Base-by-base conservation (phyloP, 345 rosid genomes). In the Euphorbia lathyris region DNA sequence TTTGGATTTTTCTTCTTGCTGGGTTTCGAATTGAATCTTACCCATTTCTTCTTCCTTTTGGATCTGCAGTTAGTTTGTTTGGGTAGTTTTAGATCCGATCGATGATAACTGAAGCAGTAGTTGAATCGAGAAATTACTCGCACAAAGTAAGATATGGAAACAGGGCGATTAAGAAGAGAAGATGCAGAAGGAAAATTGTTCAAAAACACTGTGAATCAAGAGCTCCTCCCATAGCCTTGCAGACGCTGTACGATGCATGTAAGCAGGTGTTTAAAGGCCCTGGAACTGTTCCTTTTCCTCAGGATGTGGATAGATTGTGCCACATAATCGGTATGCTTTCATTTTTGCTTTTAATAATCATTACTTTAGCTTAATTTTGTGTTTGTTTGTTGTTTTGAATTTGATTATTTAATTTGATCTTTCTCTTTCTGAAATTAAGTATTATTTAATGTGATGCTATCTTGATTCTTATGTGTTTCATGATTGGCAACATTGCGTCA, bases 231-330 rank as follows among this genome's bases (percentile, higher is more conserved):
- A 47, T 4, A 58, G 78, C 58, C 7, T 66, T 87, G 74, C 96
- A 83, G 75, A 61, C 79, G 29, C 85, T 90, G 17, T 87, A 76
- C 72, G 75, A 57, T 73, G 67, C 83, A 0, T 86, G 96, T 47
- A 71, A 30, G 47, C 66, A 86, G 10, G 74, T 86, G 8, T 90
- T 90, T 77, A 80, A 72, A 70, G 89, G 89, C 67, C 84, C 83
- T 58, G 86, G 81, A 63, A 74, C 80, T 30, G 87, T 85, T 67
- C 96, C 92, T 57, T 47, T 71, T 3, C 75, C 79, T n/a, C 64
- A 29, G 23, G 83, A 86, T 72, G 90, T 86, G 4, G 63, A 76
- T 9, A 77, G 52, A 56, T 23, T 90, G 9, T 71, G 84, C 74
- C 22, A 56, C 69, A 66, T 87, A 59, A 81, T 90, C 16, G 96